Evolutionary conservation across 345 rosid genomes (phyloP).

Genomic region (Arabis hirsuta): DNA sequence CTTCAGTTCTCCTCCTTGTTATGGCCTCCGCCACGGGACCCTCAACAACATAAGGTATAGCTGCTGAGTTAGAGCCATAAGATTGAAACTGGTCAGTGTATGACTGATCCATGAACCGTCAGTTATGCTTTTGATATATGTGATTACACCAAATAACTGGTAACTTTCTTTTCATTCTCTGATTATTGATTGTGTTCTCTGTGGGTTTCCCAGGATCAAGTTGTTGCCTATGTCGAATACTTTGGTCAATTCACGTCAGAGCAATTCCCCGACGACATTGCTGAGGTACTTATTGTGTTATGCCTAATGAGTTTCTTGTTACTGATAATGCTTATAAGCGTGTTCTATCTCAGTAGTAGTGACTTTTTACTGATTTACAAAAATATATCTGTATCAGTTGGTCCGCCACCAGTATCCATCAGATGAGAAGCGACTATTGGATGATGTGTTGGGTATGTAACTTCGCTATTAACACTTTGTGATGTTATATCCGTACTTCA

Average conservation of each 20-base stretch:
- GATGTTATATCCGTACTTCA: background rate
- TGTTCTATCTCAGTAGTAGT: constrained; percentile 13
- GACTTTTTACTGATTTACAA: constrained; percentile 31
- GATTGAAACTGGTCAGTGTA: constrained; percentile 2
- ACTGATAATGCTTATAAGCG: background rate
- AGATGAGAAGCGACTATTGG: constrained; percentile 75
- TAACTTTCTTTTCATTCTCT: background rate
- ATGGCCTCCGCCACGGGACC: constrained; percentile 86
- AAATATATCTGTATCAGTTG: constrained; percentile 55
- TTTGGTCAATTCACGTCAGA: constrained; percentile 88
- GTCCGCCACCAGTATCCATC: constrained; percentile 87
- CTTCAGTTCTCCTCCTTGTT: constrained; percentile 86
- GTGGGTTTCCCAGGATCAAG: constrained; percentile 65
- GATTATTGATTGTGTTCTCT: constrained; percentile 27
- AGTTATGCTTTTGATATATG: background rate
- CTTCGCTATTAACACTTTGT: constrained; percentile 23
- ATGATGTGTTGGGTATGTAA: constrained; percentile 83
- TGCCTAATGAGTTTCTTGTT: background rate
- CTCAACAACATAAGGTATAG: constrained; percentile 72
- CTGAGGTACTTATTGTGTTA: constrained; percentile 64
- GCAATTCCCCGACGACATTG: constrained; percentile 89
- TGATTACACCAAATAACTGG: too few relatives aligned
- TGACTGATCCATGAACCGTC: constrained; percentile 7
- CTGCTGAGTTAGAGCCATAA: background rate
- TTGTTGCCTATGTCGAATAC: constrained; percentile 89